A percentile compares a stretch with the other conserved stretches of the same genome.
Evolutionary conservation across 495 filamentous ascomycete species (phyloP).

Genomic region (Neurospora sp.): DNA sequence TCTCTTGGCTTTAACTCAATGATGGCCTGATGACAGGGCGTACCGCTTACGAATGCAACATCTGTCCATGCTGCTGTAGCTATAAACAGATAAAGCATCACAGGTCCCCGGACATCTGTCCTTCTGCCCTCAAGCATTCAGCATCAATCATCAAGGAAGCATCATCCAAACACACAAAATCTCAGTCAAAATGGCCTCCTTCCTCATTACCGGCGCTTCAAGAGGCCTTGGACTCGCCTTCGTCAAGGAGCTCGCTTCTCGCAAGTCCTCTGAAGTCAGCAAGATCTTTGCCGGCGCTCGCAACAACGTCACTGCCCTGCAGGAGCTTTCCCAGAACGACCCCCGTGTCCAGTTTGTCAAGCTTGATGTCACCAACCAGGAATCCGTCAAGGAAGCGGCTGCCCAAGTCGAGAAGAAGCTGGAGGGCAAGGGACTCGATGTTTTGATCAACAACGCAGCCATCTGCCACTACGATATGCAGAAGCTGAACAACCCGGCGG

Average conservation of each 20-base stretch:
- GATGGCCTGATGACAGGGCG: not conserved
- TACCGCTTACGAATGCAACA: too few species aligned
- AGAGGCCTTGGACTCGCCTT: slow-evolving; percentile 33
- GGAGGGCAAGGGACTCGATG: slow-evolving; percentile 26
- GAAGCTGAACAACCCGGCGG: not conserved
- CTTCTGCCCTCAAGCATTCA: not conserved
- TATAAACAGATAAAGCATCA: not conserved
- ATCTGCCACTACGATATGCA: slow-evolving; percentile 14
- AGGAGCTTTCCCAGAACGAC: slow-evolving; percentile 14
- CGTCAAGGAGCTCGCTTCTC: slow-evolving; percentile 18
- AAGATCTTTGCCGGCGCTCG: not conserved
- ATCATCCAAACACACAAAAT: too few species aligned
- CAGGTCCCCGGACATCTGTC: not conserved
- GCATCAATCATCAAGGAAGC: too few species aligned
- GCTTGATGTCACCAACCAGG: slow-evolving; percentile 20
- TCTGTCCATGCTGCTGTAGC: too few species aligned
- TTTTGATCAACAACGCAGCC: slow-evolving; percentile 15
- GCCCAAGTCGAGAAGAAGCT: slow-evolving; percentile 18
- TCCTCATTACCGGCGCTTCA: slow-evolving; percentile 32
- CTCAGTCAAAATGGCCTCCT: not conserved
- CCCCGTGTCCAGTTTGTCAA: slow-evolving; percentile 19
- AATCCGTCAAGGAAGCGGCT: slow-evolving; percentile 21
- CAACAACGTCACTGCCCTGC: slow-evolving; percentile 15
- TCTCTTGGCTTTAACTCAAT: too few species aligned
- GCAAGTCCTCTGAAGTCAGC: slow-evolving; percentile 19